Evolutionary conservation across 1,284 basidiomycete genomes (phyloP), one percentile per base, ranked within the genome.

Genomic region (Ganoderma sinense): DNA sequence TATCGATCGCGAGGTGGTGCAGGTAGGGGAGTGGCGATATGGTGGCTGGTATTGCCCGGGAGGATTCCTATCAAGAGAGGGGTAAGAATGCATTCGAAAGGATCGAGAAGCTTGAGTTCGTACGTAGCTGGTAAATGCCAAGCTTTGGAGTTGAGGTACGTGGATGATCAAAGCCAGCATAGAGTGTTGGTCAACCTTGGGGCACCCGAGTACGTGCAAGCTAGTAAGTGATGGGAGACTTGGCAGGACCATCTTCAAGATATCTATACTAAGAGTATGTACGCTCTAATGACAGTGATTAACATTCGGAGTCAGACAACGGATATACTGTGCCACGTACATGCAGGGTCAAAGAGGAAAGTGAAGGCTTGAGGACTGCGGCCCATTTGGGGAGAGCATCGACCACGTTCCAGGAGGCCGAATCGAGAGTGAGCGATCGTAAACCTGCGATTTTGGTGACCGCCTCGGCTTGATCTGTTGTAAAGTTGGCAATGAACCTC

Each of bases 171-270:
- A 80, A 16, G 79, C 80, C 45, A 93, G 80, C 11, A 91, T 78
- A 26, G 77, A 75, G 11, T 76, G 69, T 73, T 92, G 88, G 61
- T 88, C 84, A 36, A 91, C 75, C 70, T 86, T 86, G 2, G 84
- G 77, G 76, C 92, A 93, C 10, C 82, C 83, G 29, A 92, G 76
- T 45, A 93, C 77, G 77, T 92, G 89, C 2, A 93, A 81, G 14
- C 85, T 85, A 13, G 80, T 78, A 11, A 93, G 82, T 40, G 80
- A 78, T 0, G 90, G 87, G 0, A 92, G 81, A 11, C 86, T 80
- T 18, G 75, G 68, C 13, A 93, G 77, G 5, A 84, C 82, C n/a
- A 79, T 68, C 59, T 85, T 82, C 48, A 93, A 80, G 3, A 89
- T 79, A 39, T 74, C 74, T 40, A 84, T 82, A 73, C 91, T 89